phyloP scores from a whole-genome alignment of 805 yeast species.

The Diddensiella caesifluorescens region DNA sequence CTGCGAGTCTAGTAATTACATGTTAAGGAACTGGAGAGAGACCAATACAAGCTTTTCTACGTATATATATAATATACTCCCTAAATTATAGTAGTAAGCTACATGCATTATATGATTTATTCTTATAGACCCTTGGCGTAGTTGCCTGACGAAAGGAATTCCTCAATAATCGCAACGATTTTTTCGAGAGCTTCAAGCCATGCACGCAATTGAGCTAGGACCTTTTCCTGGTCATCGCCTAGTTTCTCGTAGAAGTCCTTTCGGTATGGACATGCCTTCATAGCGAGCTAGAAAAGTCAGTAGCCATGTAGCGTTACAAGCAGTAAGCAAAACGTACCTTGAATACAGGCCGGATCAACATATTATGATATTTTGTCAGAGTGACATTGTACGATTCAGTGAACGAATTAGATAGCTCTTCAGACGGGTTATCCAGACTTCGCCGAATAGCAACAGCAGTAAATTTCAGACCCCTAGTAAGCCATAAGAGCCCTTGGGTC shows the following conservation, averaged over 20 bases:
- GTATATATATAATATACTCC: no score
- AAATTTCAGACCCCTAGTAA: conserved; percentile 73
- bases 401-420: conserved; percentile 71
- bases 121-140: conserved; percentile 79
- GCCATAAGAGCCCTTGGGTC: conserved; percentile 88
- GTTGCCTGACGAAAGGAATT: conserved; percentile 71
- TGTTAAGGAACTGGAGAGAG: no score
- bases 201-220: conserved; percentile 52
- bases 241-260: conserved; percentile 76
- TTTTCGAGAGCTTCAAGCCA: conserved; percentile 78
- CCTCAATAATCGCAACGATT: conserved; percentile 67
- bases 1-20: no score
- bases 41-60: no score
- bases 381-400: conserved; percentile 82
- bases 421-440: conserved; percentile 54
- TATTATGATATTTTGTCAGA: conserved; percentile 71
- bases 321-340: conserved; percentile 32
- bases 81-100: background rate
- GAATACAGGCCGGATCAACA: conserved; percentile 80
- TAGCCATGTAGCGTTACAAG: background rate
- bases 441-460: conserved; percentile 88
- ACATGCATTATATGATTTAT: background rate
- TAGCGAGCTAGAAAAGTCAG: conserved; percentile 50
- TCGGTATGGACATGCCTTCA: conserved; percentile 93
- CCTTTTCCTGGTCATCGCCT: conserved; percentile 58